These are phyloP conservation scores for Aspergillus biplanus DNA, from an alignment of 495 filamentous ascomycete species.

Conservation along the genomic window DNA sequence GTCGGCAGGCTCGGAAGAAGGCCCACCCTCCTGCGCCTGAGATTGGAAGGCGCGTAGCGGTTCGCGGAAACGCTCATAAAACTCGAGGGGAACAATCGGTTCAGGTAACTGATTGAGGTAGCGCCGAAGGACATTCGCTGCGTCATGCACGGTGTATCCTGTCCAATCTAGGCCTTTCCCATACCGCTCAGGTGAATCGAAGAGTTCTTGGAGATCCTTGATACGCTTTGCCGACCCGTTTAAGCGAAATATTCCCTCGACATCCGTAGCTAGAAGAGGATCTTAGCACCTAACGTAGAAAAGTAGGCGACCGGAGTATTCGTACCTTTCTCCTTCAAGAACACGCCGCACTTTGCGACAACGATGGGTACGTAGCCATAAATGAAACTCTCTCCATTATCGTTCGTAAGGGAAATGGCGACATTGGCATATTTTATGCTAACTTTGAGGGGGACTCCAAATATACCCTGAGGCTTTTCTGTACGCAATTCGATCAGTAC, in stretches of 20 bases:
- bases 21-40: constrained; percentile 51
- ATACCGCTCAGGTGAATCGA: constrained; percentile 94
- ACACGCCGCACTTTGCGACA: constrained; percentile 97
- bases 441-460: constrained; percentile 89
- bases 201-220: constrained; percentile 89
- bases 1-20: constrained; percentile 35
- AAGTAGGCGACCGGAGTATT: constrained; percentile 4
- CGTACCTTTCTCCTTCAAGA: constrained; percentile 96
- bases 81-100: constrained; percentile 92
- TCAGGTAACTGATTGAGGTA: constrained; percentile 95
- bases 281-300: constrained; percentile 2
- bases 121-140: constrained; percentile 91
- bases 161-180: constrained; percentile 97
- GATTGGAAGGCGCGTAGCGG: constrained; percentile 78
- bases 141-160: constrained; percentile 98
- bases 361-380: constrained; percentile 99
- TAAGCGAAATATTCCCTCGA: constrained; percentile 96
- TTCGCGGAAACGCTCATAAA: constrained; percentile 89
- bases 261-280: constrained; percentile 73
- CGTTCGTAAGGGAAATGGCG: constrained; percentile 92
- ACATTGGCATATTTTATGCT: constrained; percentile 99
- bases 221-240: constrained; percentile 97
- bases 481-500: constrained; percentile 13
- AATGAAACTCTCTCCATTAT: constrained; percentile 89
- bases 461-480: constrained; percentile 66